These are phyloP conservation scores for Aspergillus sp. DNA, from an alignment of 2,329 filamentous ascomycete species.

Conservation along the genomic window DNA sequence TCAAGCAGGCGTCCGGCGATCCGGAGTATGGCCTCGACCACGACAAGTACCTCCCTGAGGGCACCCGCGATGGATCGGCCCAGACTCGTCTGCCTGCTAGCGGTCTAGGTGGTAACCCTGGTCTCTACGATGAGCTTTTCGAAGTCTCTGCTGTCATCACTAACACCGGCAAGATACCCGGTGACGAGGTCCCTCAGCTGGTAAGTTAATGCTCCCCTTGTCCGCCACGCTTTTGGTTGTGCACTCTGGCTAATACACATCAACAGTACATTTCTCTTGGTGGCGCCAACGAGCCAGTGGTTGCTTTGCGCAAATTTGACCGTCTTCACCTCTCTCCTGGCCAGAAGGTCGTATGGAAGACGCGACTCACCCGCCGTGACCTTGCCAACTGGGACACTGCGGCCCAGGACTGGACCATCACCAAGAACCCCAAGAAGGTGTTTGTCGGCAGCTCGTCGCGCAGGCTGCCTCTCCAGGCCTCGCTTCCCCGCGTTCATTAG, in stretches of 20 bases:
- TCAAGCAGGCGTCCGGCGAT: slow-evolving; percentile 44
- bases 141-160: slow-evolving; percentile 42
- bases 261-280: slow-evolving; percentile 65
- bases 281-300: slow-evolving; percentile 59
- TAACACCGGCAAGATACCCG: slow-evolving; percentile 43
- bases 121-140: slow-evolving; percentile 45
- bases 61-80: slow-evolving; percentile 44
- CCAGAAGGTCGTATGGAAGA: slow-evolving; percentile 57
- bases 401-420: slow-evolving; percentile 75
- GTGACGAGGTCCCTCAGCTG: slow-evolving; percentile 48
- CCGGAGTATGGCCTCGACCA: slow-evolving; percentile 46
- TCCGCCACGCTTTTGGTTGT: too few relatives aligned
- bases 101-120: slow-evolving; percentile 53
- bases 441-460: slow-evolving; percentile 54
- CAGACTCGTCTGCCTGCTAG: slow-evolving; percentile 51
- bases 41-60: slow-evolving; percentile 44
- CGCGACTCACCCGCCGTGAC: slow-evolving; percentile 67
- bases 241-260: neutral
- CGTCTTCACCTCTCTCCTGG: slow-evolving; percentile 64
- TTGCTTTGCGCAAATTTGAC: slow-evolving; percentile 71
- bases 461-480: slow-evolving; percentile 44
- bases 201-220: slow-evolving; percentile 15
- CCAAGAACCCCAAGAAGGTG: slow-evolving; percentile 49
- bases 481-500: slow-evolving; percentile 24
- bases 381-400: slow-evolving; percentile 76